Base-by-base conservation (phyloP, 371 early-diverging fungal species). In the Apophysomyces elegans region DNA sequence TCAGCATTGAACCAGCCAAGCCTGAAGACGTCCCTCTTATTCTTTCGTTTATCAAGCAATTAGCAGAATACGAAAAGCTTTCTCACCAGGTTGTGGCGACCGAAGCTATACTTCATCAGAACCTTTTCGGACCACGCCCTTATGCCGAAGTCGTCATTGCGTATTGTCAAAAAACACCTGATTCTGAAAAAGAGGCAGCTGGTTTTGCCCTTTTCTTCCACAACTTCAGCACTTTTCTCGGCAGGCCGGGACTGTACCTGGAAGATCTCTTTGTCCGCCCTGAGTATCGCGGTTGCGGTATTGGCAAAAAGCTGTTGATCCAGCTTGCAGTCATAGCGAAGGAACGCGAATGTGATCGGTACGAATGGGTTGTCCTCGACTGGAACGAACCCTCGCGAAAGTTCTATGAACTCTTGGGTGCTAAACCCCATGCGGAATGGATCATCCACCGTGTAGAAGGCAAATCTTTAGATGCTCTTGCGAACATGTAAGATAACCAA, bases 141-240 rank as follows among this genome's bases (percentile, higher is more conserved):
- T 87, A 84, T 69, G 91, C 91, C 18, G 85, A 92, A 63, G 91
- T 89, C 14, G 70, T 91, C 7, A 73, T 90, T 61, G 90, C 90
- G 0, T 84, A 80, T 58, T 76, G 77, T 39, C 66, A 72, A 61
- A 82, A 81, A 6, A 67, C 65, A 12, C 66, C 66, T 1, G 77
- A 68, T 5, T 71, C 67, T 7, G 63, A 64, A 7, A 43, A 67
- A 7, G 71, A 77, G 39, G 86, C 89, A 21, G 92, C 87, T 12
- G 95, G 93, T 1, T 82, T 95, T 67, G 92, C 93, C 8, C 79
- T 95, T 46, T 95, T 85, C 70, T 94, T 93, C 70, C 85, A 86
- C 77, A 95, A 93, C 80, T 95, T 90, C 63, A 89, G 90, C 32
- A 90, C 93, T 0, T 93, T 89, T 75, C 64, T 84, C 6, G 91